These are phyloP conservation scores for Mycosarcoma mackinlayi DNA, from an alignment of 1,284 basidiomycete species.

Conservation along the genomic window DNA sequence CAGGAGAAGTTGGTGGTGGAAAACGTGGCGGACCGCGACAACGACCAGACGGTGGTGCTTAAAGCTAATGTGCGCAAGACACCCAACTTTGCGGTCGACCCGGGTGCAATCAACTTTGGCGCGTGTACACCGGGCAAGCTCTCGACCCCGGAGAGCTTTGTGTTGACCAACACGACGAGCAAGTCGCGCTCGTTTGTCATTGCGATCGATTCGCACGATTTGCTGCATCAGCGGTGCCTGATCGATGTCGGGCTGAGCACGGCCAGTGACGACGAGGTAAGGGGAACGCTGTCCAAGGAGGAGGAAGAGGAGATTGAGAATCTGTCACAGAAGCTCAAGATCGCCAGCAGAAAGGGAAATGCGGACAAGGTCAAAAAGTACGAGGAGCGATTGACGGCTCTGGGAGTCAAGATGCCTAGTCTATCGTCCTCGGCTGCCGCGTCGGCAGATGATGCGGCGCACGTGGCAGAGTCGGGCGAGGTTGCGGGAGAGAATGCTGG, in stretches of 20 bases:
- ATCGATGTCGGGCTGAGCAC: slow-evolving; percentile 43
- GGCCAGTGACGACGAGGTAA: slow-evolving; percentile 64
- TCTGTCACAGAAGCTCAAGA: slow-evolving; percentile 72
- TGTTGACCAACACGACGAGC: slow-evolving; percentile 70
- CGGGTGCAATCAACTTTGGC: slow-evolving; percentile 68
- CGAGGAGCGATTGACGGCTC: slow-evolving; percentile 69
- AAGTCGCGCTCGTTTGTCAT: slow-evolving; percentile 70
- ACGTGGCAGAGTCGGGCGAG: background rate
- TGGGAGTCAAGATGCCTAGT: slow-evolving; percentile 68
- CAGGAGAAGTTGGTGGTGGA: slow-evolving; percentile 71
- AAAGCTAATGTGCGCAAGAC: slow-evolving; percentile 71
- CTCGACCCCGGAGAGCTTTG: slow-evolving; percentile 66
- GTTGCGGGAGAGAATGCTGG: background rate
- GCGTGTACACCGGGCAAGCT: slow-evolving; percentile 53
- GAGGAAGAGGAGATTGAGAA: slow-evolving; percentile 72
- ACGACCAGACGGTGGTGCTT: slow-evolving; percentile 71
- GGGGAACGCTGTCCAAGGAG: slow-evolving; percentile 69
- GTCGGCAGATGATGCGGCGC: slow-evolving; percentile 1
- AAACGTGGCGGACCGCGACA: slow-evolving; percentile 71
- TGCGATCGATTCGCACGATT: slow-evolving; percentile 59
- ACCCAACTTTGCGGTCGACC: slow-evolving; percentile 70
- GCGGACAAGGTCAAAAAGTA: slow-evolving; percentile 72
- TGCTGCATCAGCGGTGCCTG: slow-evolving; percentile 47
- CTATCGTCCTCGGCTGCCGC: slow-evolving; percentile 10
- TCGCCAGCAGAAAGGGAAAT: slow-evolving; percentile 71